Evolutionary conservation across 805 yeast genomes (phyloP).

Genomic region (Jamesozyma lodderae): DNA sequence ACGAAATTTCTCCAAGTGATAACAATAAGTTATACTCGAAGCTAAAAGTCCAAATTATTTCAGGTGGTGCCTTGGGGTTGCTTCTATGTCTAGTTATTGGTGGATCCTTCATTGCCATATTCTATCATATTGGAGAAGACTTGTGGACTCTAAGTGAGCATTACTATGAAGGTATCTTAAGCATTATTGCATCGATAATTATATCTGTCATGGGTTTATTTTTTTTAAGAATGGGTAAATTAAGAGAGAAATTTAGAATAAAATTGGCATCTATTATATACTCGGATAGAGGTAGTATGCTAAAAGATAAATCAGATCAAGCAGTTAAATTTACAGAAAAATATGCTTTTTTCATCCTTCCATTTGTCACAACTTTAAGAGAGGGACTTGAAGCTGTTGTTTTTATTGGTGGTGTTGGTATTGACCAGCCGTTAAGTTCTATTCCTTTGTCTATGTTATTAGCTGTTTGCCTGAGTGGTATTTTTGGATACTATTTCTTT

Average conservation of each 20-base stretch:
- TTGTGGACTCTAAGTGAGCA: constrained; percentile 83
- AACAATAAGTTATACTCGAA: constrained; percentile 31
- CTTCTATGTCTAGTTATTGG: constrained; percentile 65
- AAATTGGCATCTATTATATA: constrained; percentile 41
- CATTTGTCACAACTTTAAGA: constrained; percentile 77
- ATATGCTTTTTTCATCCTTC: constrained; percentile 67
- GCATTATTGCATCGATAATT: constrained; percentile 65
- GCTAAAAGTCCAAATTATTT: constrained; percentile 65
- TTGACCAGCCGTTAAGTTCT: constrained; percentile 56
- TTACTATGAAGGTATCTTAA: constrained; percentile 80
- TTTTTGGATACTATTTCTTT: constrained; percentile 61
- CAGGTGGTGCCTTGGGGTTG: constrained; percentile 70
- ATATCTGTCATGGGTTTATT: constrained; percentile 85
- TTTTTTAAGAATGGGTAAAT: constrained; percentile 66
- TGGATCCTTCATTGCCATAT: constrained; percentile 54
- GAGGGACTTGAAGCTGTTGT: constrained; percentile 91
- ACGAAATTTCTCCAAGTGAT: constrained; percentile 9
- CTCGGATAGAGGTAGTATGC: constrained; percentile 20
- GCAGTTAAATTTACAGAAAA: constrained; percentile 38
- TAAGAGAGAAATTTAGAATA: constrained; percentile 74
- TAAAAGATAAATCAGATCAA: constrained; percentile 15
- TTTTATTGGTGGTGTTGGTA: constrained; percentile 81
- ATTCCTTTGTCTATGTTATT: constrained; percentile 53
- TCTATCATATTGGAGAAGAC: constrained; percentile 73
- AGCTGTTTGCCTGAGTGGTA: constrained; percentile 51